phyloP scores from a whole-genome alignment of 208 protist species.

The Porcisia hertigi region DNA sequence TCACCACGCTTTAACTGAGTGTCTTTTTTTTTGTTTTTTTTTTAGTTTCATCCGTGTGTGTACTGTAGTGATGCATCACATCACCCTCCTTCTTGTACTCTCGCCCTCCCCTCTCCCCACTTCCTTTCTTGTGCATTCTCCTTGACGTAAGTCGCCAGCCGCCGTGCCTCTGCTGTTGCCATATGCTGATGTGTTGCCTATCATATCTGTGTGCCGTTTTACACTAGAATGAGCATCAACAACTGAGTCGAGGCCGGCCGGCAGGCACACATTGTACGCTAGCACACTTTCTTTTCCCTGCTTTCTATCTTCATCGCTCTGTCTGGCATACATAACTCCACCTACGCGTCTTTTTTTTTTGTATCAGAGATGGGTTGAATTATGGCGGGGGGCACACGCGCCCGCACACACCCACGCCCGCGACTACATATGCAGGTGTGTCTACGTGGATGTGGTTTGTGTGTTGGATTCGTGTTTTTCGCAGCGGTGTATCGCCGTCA shows the following conservation, averaged over 20 bases:
- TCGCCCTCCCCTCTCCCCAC: background rate
- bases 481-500: too few species aligned
- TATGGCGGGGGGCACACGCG: too few species aligned
- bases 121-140: background rate
- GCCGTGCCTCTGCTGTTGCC: background rate
- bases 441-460: too few species aligned
- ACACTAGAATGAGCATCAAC: background rate
- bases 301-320: too few species aligned
- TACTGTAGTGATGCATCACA: background rate
- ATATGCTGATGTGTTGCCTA: background rate
- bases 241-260: background rate
- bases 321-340: too few species aligned
- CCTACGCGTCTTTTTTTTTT: too few species aligned
- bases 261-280: background rate
- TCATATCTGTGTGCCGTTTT: background rate
- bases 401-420: too few species aligned
- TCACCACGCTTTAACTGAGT: background rate
- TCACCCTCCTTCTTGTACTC: background rate
- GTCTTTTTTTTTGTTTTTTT: constrained; percentile 8
- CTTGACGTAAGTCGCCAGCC: background rate
- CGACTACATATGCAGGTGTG: too few species aligned
- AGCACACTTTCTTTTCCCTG: background rate
- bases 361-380: too few species aligned
- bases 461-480: too few species aligned
- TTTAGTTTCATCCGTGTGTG: background rate